These are phyloP conservation scores for Populus deltoides DNA, from an alignment of 345 rosid species.

Conservation along the genomic window DNA sequence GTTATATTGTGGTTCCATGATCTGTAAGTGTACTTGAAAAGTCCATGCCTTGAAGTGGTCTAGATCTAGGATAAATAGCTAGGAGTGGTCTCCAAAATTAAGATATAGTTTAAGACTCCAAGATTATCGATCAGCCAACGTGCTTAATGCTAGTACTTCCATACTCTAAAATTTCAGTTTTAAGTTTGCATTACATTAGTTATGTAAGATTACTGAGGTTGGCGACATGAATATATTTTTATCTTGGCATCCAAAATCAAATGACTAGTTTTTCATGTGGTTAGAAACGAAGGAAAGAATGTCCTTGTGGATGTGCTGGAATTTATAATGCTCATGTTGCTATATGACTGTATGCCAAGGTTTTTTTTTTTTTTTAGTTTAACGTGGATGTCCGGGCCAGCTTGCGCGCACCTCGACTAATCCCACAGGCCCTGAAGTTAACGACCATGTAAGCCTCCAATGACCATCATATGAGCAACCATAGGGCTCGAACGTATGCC, in stretches of 20 bases:
- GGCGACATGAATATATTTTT: neutral
- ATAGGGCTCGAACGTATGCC: too few species aligned
- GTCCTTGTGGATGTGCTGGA: conserved; percentile 93
- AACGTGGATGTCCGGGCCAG: too few species aligned
- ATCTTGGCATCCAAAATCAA: neutral
- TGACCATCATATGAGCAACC: too few species aligned
- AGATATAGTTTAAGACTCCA: neutral
- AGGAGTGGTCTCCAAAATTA: neutral
- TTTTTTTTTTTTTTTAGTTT: too few species aligned
- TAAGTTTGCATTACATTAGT: neutral
- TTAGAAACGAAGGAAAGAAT: conserved; percentile 62
- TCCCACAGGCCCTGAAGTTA: too few species aligned
- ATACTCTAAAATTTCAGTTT: neutral
- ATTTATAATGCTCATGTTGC: conserved; percentile 77
- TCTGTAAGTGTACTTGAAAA: neutral
- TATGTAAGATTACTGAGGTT: neutral
- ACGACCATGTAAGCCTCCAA: too few species aligned
- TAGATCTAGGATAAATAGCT: neutral
- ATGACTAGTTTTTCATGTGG: neutral
- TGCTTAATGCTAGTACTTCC: neutral
- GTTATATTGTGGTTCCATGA: neutral
- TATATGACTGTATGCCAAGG: conserved; percentile 64
- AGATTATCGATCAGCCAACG: neutral
- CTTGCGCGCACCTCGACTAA: too few species aligned
- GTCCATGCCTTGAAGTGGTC: neutral